These are phyloP conservation scores for Flaveria sonorensis DNA, from an alignment of 129 eudicot species.

Conservation along the genomic window DNA sequence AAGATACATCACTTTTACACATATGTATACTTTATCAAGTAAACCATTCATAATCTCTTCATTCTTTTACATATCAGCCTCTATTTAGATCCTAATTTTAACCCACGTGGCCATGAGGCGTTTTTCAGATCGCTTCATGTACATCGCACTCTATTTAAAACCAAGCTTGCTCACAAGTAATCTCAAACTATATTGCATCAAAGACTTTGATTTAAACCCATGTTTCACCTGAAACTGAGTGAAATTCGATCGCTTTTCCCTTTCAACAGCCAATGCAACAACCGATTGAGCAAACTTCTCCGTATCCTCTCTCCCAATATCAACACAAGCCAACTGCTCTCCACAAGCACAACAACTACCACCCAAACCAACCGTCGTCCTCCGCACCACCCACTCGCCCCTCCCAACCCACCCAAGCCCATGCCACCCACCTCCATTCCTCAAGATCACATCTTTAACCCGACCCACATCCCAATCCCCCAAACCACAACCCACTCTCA, in stretches of 20 bases:
- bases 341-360: slow-evolving; percentile 64
- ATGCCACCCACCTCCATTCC: slow-evolving; percentile 98
- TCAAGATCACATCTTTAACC: slow-evolving; percentile 55
- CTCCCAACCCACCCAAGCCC: slow-evolving; percentile 91
- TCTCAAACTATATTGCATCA: background rate
- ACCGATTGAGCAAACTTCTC: slow-evolving; percentile 74
- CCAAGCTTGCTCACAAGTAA: background rate
- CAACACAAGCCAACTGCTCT: slow-evolving; percentile 77
- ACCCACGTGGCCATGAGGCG: background rate
- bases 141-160: no score
- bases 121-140: background rate
- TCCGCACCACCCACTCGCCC: slow-evolving; percentile 64
- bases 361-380: slow-evolving; percentile 38
- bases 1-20: background rate
- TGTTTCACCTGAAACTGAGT: slow-evolving; percentile 72
- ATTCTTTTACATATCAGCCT: background rate
- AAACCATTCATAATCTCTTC: background rate
- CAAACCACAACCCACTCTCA: slow-evolving; percentile 35
- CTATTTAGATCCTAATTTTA: background rate
- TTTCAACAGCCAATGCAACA: slow-evolving; percentile 68
- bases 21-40: background rate
- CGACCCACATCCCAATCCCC: slow-evolving; percentile 42
- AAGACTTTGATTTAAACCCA: background rate
- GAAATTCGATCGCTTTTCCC: slow-evolving; percentile 72
- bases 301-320: slow-evolving; percentile 67